phyloP scores from a whole-genome alignment of 1,284 basidiomycete genomes.

The Afroboletus lepidellus region DNA sequence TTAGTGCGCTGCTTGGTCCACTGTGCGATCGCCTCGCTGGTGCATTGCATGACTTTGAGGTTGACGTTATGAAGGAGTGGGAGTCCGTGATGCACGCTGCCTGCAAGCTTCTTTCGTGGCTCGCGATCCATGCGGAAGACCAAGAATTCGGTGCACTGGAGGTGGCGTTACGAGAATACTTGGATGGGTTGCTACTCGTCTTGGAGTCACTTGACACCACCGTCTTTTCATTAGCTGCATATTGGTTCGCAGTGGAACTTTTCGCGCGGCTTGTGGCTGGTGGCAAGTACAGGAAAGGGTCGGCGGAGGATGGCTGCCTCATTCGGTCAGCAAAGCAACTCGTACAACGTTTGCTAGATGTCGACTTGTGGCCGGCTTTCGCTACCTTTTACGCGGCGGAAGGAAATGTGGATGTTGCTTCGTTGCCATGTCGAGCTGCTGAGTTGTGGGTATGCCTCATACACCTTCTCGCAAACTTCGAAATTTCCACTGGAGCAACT shows the following conservation, averaged over 20 bases:
- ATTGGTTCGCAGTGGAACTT: constrained; percentile 66
- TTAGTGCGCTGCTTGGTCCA: constrained; percentile 41
- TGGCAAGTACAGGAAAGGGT: constrained; percentile 25
- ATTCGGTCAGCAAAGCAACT: constrained; percentile 34
- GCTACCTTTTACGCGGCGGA: constrained; percentile 38
- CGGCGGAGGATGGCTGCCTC: constrained; percentile 32
- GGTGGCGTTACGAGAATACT: constrained; percentile 37
- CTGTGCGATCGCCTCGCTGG: constrained; percentile 45
- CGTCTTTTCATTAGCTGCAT: constrained; percentile 43
- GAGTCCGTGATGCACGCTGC: constrained; percentile 37
- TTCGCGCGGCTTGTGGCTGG: constrained; percentile 39
- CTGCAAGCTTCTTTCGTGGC: constrained; percentile 44
- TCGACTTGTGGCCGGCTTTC: constrained; percentile 54
- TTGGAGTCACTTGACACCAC: constrained; percentile 38
- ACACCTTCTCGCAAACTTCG: constrained; percentile 44
- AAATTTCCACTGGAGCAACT: constrained; percentile 15
- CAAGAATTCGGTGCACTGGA: constrained; percentile 35
- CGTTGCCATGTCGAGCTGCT: constrained; percentile 40
- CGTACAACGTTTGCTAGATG: constrained; percentile 50
- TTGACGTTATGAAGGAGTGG: constrained; percentile 38
- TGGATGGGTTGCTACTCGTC: constrained; percentile 40
- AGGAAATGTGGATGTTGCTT: constrained; percentile 35
- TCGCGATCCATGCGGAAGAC: constrained; percentile 35
- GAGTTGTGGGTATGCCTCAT: constrained; percentile 80
- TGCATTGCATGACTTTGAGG: constrained; percentile 34